Evolutionary conservation across 78 protist species (phyloP).

Genomic region (Dictyostelium firmibasis): DNA sequence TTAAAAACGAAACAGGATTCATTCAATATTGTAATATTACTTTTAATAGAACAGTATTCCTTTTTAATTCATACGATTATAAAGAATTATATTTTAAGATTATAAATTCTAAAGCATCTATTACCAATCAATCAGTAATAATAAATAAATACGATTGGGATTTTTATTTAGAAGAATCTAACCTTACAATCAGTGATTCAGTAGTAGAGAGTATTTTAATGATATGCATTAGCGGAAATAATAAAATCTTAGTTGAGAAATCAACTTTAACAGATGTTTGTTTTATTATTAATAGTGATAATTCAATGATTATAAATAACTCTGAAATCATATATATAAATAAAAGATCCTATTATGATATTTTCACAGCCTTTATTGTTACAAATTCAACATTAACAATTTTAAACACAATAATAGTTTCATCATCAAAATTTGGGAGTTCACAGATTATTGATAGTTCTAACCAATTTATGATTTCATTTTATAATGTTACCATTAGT

Average conservation of each 20-base stretch:
- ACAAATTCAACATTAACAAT: background rate
- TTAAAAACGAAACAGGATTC: background rate
- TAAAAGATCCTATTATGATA: background rate
- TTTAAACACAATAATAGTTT: background rate
- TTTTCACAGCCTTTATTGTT: background rate
- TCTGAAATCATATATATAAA: background rate
- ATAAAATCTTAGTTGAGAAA: background rate
- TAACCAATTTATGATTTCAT: background rate
- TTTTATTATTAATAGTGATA: background rate
- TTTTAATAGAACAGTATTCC: too few relatives aligned
- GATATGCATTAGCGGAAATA: background rate
- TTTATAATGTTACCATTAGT: background rate
- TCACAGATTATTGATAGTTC: background rate
- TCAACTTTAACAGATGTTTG: background rate
- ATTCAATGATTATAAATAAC: background rate
- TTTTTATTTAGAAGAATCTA: background rate
- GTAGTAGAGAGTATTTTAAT: background rate
- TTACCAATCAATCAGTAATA: background rate
- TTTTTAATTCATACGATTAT: too few relatives aligned
- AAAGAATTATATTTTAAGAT: background rate
- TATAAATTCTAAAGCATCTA: background rate
- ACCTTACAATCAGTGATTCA: background rate
- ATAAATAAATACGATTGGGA: background rate
- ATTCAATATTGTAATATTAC: background rate
- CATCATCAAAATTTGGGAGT: background rate